Evolutionary conservation across 805 yeast genomes (phyloP).

Genomic region (Isabelozyma gotoi): DNA sequence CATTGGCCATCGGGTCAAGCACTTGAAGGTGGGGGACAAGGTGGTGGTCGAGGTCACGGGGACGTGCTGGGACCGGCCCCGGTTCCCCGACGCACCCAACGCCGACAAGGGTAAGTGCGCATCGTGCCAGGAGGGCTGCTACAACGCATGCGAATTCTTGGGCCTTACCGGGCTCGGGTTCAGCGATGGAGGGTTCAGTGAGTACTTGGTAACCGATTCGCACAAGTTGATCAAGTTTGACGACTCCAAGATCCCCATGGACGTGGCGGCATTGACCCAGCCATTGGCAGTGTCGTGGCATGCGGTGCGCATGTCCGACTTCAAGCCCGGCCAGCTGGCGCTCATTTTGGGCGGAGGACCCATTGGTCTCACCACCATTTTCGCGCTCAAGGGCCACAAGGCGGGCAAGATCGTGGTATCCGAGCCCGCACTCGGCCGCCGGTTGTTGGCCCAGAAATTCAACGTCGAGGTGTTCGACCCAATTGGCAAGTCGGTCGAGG

Average conservation of each 20-base stretch:
- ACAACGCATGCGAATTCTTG: constrained; percentile 51
- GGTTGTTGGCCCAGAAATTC: constrained; percentile 53
- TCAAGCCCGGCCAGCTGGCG: constrained; percentile 45
- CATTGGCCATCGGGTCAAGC: constrained; percentile 55
- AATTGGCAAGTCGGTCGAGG: constrained; percentile 27
- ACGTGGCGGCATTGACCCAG: constrained; percentile 53
- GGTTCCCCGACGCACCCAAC: constrained; percentile 36
- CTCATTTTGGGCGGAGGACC: constrained; percentile 63
- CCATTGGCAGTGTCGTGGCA: constrained; percentile 64
- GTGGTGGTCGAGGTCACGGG: constrained; percentile 66
- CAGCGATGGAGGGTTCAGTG: constrained; percentile 56
- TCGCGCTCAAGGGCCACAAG: constrained; percentile 49
- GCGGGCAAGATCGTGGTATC: constrained; percentile 50
- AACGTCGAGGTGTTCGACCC: constrained; percentile 56
- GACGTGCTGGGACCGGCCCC: constrained; percentile 49
- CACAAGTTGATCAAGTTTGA: constrained; percentile 43
- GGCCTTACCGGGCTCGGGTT: constrained; percentile 58
- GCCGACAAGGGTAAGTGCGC: constrained; percentile 32
- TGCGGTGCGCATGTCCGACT: constrained; percentile 47
- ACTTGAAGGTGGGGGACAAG: constrained; percentile 61
- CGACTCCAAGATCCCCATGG: constrained; percentile 33
- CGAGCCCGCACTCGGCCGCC: constrained; percentile 57
- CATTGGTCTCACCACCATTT: constrained; percentile 57
- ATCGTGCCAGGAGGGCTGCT: constrained; percentile 49
- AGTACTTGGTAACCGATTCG: constrained; percentile 42